Evolutionary conservation across 768 basidiomycete genomes (phyloP), one percentile per base, ranked within the genome.

Genomic region (Macrocybe gigantea): DNA sequence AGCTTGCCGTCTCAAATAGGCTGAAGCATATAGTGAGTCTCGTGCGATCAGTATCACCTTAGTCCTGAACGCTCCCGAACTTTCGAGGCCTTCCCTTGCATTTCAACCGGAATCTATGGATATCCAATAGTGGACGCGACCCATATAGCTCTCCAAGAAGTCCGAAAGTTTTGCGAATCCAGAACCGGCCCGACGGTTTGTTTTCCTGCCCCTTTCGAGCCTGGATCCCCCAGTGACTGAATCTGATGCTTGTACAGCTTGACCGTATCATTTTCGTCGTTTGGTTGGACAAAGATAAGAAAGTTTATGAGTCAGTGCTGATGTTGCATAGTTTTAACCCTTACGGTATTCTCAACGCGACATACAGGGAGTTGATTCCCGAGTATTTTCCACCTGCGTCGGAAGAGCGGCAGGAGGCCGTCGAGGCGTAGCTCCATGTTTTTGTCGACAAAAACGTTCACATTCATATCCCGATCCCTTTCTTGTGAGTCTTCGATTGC

Each of bases 51-150:
- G 38, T 51, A 10, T 41, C 31, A 42, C 2, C 35, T 31, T 45
- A 34, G 22, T 22, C 22, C 22, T 22, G 22, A 22, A 22, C 41
- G 31, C n/a, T 45, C 32, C 33, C 14, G 13, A 13, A 8, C 14
- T 8, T 38, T 38, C 7, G 29, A 91, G 90, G 88, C 88, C 3
- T 90, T 92, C 54, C 84, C 85, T 5, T 83, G 80, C 5, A 79
- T 93, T 44, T 91, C 89, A 3, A 90, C 88, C 0, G 90, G 77
- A 0, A 69, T 88, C 11, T 93, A 88, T 51, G 77, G 83, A 2
- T 92, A 91, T 63, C 90, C 89, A 1, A 80, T 88, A 39, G 64
- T 66, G 38, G 80, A 79, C 53, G 90, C 89, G 0, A 83, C 90
- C 0, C 75, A 76, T 31, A 73, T 92, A 45, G 88, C 89, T 2